Base-by-base conservation (phyloP, 2,329 filamentous ascomycete species). In the Dothidotthia symphoricarpi region DNA sequence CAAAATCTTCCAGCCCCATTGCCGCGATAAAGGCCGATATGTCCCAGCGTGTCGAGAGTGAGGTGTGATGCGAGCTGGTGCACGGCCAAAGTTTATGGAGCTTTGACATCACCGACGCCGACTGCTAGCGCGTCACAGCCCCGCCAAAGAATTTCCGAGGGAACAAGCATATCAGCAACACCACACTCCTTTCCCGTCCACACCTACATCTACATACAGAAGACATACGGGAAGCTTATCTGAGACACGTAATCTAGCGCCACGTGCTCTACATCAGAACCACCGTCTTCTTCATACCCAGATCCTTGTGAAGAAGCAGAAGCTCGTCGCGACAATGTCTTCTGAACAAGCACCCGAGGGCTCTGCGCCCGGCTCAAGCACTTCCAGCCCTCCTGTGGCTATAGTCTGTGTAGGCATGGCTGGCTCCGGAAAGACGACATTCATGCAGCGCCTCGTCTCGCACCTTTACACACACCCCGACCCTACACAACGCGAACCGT, bases 331-430 rank as follows among this genome's bases (percentile, higher is more conserved):
- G 50, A 67, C 24, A 38, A 76, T 78, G 68, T 67, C 74, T 46
- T 57, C 66, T 31, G 31, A 58, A n/a, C 43, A 40, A 31, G 47
- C 49, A 31, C 38, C 51, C 25, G 42, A 43, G 41, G 47, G 45
- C 41, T 34, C 52, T 16, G 29, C 38, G 17, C 34, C 54, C 37
- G 16, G 41, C 19, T 29, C 39, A 9, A 36, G 33, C 28, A 35
- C 40, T 26, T 42, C 52, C 3, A 35, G 50, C 17, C 33, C 51
- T 2, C 86, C 88, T 27, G 83, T 88, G 30, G 81, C 87, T 45
- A 83, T 98, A 43, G 89, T 97, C 58, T 96, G 90, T 68, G 83
- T 98, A 32, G 93, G 93, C 75, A 97, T 97, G 91, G 93, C 93
- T 59, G 91, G 93, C 57, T 95, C 89, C 12, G 93, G 93, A 60